Conservation (phyloP, 495 filamentous ascomycete genomes). For the Aspergillus sclerotioniger region DNA sequence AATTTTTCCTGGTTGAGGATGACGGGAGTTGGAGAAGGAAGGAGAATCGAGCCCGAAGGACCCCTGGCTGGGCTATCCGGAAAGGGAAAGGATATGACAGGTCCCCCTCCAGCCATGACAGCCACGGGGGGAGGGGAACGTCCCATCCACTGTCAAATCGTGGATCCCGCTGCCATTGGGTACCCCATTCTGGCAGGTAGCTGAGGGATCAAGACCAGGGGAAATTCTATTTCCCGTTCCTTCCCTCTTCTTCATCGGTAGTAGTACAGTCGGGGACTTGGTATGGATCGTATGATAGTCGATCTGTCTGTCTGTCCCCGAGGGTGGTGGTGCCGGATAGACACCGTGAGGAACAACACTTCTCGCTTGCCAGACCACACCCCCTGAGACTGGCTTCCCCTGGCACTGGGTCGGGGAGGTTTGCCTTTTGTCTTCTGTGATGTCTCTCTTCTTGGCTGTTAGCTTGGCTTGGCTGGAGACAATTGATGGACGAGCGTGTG, state of each 20-base stretch:
- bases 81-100: slow-evolving; percentile 12
- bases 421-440: background rate
- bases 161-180: background rate
- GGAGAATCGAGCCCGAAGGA: background rate
- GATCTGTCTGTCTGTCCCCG: background rate
- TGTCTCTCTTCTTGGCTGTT: background rate
- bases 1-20: background rate
- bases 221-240: background rate
- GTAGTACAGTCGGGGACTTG: background rate
- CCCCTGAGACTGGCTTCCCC: too few species aligned
- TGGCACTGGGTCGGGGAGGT: too few species aligned
- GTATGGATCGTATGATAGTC: background rate
- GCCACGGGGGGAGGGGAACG: slow-evolving; percentile 1
- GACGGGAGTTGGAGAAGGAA: background rate
- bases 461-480: background rate
- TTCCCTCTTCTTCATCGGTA: background rate
- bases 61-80: background rate
- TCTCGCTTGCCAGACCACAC: too few species aligned
- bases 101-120: slow-evolving; percentile 4
- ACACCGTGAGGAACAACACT: too few species aligned
- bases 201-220: background rate
- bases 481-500: background rate
- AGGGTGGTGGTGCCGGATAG: background rate
- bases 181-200: background rate
- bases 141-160: background rate